A percentile compares a stretch with the other conserved stretches of the same genome.
Conservation (phyloP, 768 basidiomycete species). For the Lactarius trivialis region DNA sequence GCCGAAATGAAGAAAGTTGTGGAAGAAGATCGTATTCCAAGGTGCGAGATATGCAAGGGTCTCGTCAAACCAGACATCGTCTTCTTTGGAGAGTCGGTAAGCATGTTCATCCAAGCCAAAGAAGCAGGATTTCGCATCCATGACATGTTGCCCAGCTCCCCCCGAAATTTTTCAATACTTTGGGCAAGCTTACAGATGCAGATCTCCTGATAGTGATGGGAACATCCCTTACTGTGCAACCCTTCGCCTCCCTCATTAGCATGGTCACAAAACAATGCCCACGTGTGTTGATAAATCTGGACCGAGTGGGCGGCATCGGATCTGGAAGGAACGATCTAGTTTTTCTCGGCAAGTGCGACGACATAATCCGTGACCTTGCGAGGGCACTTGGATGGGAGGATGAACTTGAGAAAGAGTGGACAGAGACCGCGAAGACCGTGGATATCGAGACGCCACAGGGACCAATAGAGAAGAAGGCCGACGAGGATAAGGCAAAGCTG, state of each 20-base stretch:
- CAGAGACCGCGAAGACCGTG: constrained; percentile 2
- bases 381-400: constrained; percentile 23
- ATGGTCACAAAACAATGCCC: constrained; percentile 15
- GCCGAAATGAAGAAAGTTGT: constrained; percentile 64
- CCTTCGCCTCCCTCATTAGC: constrained; percentile 19
- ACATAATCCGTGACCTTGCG: constrained; percentile 20
- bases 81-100: constrained; percentile 79
- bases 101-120: constrained; percentile 25
- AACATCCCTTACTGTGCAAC: constrained; percentile 23
- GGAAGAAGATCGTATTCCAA: constrained; percentile 54
- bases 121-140: neutral
- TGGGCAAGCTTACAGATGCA: constrained; percentile 50
- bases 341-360: constrained; percentile 22
- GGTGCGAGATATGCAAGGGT: constrained; percentile 61
- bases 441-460: neutral
- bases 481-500: neutral
- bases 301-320: constrained; percentile 19
- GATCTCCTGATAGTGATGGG: constrained; percentile 45
- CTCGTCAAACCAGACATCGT: constrained; percentile 93
- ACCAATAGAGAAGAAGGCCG: neutral
- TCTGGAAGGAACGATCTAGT: constrained; percentile 16
- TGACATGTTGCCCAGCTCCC: constrained; percentile 51
- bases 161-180: constrained; percentile 50
- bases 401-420: constrained; percentile 19
- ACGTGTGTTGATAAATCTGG: constrained; percentile 23